Evolutionary conservation across 345 rosid species (phyloP).

Genomic region (Eucalyptus fibrosa): DNA sequence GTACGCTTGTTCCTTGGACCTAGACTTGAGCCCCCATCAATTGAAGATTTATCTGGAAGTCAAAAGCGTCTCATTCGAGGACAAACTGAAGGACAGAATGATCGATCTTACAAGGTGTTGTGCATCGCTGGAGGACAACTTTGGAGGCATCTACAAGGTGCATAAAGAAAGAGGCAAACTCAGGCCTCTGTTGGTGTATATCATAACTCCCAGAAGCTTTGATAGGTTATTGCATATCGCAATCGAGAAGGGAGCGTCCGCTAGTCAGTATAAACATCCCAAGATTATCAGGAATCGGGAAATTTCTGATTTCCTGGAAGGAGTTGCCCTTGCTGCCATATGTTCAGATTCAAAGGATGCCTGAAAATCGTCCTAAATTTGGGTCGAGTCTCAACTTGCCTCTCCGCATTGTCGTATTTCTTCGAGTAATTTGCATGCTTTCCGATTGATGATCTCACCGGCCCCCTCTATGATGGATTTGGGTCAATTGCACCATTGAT

Average conservation of each 20-base stretch:
- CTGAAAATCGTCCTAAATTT: neutral
- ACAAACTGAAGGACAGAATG: neutral
- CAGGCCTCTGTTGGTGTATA: conserved; percentile 9
- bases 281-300: conserved; percentile 26
- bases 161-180: conserved; percentile 18
- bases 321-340: conserved; percentile 5
- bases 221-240: conserved; percentile 16
- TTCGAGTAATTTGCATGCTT: neutral
- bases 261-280: conserved; percentile 40
- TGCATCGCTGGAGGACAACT: conserved; percentile 13
- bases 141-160: conserved; percentile 28
- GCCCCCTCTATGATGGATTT: neutral
- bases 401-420: neutral
- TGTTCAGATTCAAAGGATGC: neutral
- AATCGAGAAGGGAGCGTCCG: conserved; percentile 22
- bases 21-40: conserved; percentile 8
- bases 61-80: neutral
- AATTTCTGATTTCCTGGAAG: conserved; percentile 16
- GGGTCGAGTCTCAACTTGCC: neutral
- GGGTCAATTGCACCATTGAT: neutral
- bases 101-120: conserved; percentile 5
- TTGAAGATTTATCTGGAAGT: conserved; percentile 23
- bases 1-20: conserved; percentile 16
- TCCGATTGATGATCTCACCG: neutral
- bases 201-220: conserved; percentile 26